Evolutionary conservation across 352 stramenopile species (phyloP).

Genomic region (Salisapilia sapeloensis): DNA sequence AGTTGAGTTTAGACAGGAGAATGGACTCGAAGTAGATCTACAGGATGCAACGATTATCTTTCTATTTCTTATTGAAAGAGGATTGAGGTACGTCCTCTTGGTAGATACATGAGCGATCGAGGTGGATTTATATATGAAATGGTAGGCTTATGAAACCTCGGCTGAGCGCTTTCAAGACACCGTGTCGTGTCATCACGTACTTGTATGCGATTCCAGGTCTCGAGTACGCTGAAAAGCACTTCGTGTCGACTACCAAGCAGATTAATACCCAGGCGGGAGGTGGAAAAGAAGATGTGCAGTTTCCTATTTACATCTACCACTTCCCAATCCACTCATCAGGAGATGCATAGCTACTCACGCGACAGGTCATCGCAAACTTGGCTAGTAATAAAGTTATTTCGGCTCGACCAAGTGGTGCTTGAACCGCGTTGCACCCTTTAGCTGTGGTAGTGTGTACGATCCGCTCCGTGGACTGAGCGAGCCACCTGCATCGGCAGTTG

Average conservation of each 20-base stretch:
- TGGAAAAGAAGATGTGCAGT: conserved; percentile 14
- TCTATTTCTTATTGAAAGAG: conserved; percentile 63
- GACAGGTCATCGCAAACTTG: too few relatives aligned
- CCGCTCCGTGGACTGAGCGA: too few relatives aligned
- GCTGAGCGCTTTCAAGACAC: conserved; percentile 15
- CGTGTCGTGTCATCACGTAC: conserved; percentile 56
- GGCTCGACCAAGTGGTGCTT: too few relatives aligned
- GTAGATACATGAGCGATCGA: neutral
- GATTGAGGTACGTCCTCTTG: conserved; percentile 21
- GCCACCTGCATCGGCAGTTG: too few relatives aligned
- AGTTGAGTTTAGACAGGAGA: conserved; percentile 47
- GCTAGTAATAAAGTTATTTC: too few relatives aligned
- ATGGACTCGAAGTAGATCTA: conserved; percentile 53
- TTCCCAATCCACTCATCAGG: too few relatives aligned
- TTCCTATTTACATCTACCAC: conserved; percentile 62
- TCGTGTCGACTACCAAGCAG: conserved; percentile 12
- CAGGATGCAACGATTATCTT: conserved; percentile 52
- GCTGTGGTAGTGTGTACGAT: too few relatives aligned
- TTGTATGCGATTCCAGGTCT: conserved; percentile 46
- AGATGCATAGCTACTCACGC: too few relatives aligned
- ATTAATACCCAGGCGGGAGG: too few relatives aligned
- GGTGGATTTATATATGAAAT: conserved; percentile 1
- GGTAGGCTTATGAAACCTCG: conserved; percentile 27
- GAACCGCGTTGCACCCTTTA: too few relatives aligned
- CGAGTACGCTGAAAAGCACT: conserved; percentile 15